Evolutionary conservation across 305 asterid genomes (phyloP), one percentile per base, ranked within the genome.

Genomic region (Fraxinus platypoda): DNA sequence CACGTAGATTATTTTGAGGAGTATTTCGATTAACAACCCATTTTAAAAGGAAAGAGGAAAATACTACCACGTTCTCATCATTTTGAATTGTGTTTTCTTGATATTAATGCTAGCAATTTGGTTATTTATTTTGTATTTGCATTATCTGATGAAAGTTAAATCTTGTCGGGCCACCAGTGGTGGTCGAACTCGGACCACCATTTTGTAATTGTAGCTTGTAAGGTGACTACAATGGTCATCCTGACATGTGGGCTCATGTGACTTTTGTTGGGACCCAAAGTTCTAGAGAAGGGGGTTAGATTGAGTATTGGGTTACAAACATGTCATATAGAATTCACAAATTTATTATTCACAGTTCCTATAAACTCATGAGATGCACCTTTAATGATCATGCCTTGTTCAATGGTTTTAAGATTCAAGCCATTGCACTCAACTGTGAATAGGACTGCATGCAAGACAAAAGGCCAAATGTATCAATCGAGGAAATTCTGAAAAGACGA

Each of bases 201-300:
- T 75, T 82, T 85, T 80, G 82, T 75, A 19, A 74, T 49, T 80
- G 73, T 49, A 49, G 19, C 59, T 49, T 49, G 21, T 21, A 25
- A 64, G 38, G 8, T 26, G 35, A 30, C 38, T 71, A 57, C 84
- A 30, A 80, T 72, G 76, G 80, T 31, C 9, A 8, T 33, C 74
- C 26, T 41, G 7, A 74, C 83, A 64, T 80, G 78, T 68, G 80
- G 77, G 75, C 82, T 70, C 78, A 78, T 64, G 5, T 78, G 73
- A 74, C 38, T 78, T 79, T 54, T 78, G 68, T 81, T 15, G 59
- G n/a, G 37, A 28, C 34, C 59, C 72, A n/a, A 71, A 28, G 21
- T n/a, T 35, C 35, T 5, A 68, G 13, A n/a, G 23, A 52, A 52
- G 8, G 64, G 2, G 28, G 9, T 23, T 59, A 46, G 54, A 46